Percentiles rank a stretch among this genome's conserved stretches.
Evolutionary conservation across 75 land plant genomes (phyloP).

Genomic region (Ceratopteris richardii): DNA sequence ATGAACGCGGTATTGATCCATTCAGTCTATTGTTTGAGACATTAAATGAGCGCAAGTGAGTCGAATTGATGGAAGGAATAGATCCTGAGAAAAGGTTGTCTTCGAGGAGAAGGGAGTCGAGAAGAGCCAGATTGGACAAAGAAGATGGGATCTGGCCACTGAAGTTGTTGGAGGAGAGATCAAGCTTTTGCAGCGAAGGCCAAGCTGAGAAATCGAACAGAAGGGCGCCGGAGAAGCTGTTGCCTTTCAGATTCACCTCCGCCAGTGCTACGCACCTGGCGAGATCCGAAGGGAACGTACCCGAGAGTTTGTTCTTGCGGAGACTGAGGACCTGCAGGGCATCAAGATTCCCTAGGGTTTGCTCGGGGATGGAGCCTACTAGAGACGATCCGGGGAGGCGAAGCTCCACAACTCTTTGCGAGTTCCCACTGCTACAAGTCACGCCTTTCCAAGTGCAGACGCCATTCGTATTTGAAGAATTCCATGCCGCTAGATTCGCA

Average conservation of each 20-base stretch:
- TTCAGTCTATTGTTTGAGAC: conserved; percentile 45
- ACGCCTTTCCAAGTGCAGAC: conserved; percentile 43
- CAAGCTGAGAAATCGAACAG: conserved; percentile 40
- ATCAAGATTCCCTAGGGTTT: conserved; percentile 36
- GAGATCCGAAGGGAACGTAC: conserved; percentile 48
- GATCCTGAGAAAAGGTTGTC: conserved; percentile 46
- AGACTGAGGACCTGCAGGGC: conserved; percentile 56
- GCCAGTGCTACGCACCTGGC: conserved; percentile 32
- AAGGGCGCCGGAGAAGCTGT: conserved; percentile 43
- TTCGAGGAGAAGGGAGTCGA: conserved; percentile 40
- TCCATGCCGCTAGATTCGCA: conserved; percentile 21
- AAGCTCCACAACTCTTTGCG: conserved; percentile 24
- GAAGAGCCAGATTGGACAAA: conserved; percentile 16
- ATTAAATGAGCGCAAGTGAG: conserved; percentile 39
- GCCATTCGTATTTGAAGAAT: conserved; percentile 1
- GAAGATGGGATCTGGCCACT: conserved; percentile 39
- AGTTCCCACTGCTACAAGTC: conserved; percentile 27
- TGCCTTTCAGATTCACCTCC: conserved; percentile 37
- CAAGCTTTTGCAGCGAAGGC: conserved; percentile 40
- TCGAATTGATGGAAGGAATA: conserved; percentile 45
- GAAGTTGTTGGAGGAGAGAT: conserved; percentile 52
- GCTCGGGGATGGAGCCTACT: conserved; percentile 24
- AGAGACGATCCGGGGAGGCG: conserved; percentile 81
- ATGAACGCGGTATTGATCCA: conserved; percentile 41
- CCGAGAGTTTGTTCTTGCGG: conserved; percentile 37